Percentiles rank a stretch among this genome's conserved stretches.
Conservation (phyloP, 805 yeast genomes). For the Candida bentonensis region DNA sequence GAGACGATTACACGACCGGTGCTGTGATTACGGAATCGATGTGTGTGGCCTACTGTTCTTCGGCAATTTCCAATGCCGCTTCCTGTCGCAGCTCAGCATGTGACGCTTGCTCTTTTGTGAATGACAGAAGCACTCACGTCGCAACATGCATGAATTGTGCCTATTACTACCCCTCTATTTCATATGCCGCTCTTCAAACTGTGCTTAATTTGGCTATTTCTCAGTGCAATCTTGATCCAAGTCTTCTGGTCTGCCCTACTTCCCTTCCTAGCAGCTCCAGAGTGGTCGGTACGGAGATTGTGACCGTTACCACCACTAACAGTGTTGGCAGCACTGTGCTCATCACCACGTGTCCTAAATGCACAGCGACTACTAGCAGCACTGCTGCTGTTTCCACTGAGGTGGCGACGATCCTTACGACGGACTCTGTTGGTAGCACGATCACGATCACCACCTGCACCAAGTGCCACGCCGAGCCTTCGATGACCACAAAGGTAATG, state of each 20-base stretch:
- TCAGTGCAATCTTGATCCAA: not conserved
- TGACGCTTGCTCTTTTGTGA: not conserved
- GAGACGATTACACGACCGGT: not conserved
- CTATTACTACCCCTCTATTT: not conserved
- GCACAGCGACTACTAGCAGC: not conserved
- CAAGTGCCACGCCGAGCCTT: no score
- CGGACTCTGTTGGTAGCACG: not conserved
- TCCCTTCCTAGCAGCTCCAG: not conserved
- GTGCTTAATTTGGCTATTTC: not conserved
- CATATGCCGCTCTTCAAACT: not conserved
- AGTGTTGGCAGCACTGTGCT: not conserved
- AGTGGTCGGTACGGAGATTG: not conserved
- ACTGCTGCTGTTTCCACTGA: not conserved
- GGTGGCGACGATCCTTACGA: not conserved
- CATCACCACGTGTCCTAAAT: not conserved
- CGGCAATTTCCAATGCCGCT: not conserved
- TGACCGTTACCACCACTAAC: not conserved
- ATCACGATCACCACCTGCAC: not conserved
- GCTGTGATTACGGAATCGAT: not conserved
- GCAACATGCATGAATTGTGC: not conserved
- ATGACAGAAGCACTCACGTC: not conserved
- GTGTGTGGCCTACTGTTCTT: not conserved
- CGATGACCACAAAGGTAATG: not conserved
- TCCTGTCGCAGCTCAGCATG: not conserved
- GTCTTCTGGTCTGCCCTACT: not conserved